These are phyloP conservation scores for Apophysomyces trapeziformis DNA, from an alignment of 371 early-diverging fungal species.

Conservation along the genomic window DNA sequence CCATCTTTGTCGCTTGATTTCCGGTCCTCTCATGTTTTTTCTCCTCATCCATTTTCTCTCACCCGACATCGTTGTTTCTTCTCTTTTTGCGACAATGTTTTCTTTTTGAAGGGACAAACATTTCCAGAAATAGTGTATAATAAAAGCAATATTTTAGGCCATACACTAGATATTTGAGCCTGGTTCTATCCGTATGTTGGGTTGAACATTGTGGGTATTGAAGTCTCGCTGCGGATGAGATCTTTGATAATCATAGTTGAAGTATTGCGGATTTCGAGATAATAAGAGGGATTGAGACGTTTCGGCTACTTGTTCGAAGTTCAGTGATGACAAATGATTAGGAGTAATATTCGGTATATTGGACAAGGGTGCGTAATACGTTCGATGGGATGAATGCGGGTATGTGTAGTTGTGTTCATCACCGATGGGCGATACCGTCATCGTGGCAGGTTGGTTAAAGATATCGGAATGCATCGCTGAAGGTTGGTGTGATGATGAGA, in stretches of 20 bases:
- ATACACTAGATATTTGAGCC: constrained; percentile 1
- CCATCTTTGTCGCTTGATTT: no score
- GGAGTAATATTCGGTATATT: background rate
- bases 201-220: constrained; percentile 1
- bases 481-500: background rate
- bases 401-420: constrained; percentile 1
- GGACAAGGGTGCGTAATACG: background rate
- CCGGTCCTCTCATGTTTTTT: no score
- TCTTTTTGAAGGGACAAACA: no score
- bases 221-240: constrained; percentile 2
- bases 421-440: background rate
- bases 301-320: background rate
- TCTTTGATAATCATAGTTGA: constrained; percentile 1
- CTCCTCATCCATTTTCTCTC: background rate
- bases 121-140: no score
- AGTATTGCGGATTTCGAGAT: background rate
- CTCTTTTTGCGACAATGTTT: background rate
- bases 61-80: background rate
- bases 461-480: background rate
- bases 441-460: background rate
- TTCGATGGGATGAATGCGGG: background rate
- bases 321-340: background rate
- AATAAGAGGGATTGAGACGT: background rate
- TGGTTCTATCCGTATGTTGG: constrained; percentile 4
- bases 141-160: background rate